These are phyloP conservation scores for Sugiyamaella xylanicola DNA, from an alignment of 1,139 yeast genomes.

Conservation along the genomic window DNA sequence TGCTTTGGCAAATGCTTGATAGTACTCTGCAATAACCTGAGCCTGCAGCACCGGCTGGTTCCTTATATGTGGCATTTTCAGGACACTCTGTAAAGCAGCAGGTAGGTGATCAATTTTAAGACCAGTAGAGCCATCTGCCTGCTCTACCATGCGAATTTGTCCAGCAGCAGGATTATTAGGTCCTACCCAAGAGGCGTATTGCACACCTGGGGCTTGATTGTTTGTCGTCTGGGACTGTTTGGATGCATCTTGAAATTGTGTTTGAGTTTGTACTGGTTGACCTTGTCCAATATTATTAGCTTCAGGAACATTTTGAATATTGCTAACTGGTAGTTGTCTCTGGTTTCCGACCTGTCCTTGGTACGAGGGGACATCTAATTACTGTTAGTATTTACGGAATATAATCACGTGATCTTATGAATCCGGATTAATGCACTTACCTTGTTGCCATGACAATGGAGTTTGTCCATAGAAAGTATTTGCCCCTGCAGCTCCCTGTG, in stretches of 20 bases:
- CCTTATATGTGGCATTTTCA: constrained; percentile 15
- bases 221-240: too few species aligned
- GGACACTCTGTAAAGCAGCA: not conserved
- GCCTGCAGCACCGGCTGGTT: constrained; percentile 18
- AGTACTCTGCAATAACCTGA: constrained; percentile 12
- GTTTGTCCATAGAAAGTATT: constrained; percentile 2
- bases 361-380: too few species aligned
- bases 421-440: constrained; percentile 8
- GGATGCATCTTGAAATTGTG: too few species aligned
- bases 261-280: too few species aligned
- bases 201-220: not conserved
- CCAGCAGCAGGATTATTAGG: too few species aligned
- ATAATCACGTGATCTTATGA: constrained; percentile 1
- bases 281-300: too few species aligned
- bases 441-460: constrained; percentile 18
- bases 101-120: not conserved
- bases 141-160: not conserved
- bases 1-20: constrained; percentile 1
- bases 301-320: too few species aligned
- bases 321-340: too few species aligned
- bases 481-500: constrained; percentile 2
- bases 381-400: too few species aligned
- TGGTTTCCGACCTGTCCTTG: too few species aligned
- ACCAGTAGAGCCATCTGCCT: not conserved
- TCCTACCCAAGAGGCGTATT: not conserved